Percentiles rank a stretch among this genome's conserved stretches.
Conservation (phyloP, 179 eudicot genomes). For the Vitellaria paradoxa region DNA sequence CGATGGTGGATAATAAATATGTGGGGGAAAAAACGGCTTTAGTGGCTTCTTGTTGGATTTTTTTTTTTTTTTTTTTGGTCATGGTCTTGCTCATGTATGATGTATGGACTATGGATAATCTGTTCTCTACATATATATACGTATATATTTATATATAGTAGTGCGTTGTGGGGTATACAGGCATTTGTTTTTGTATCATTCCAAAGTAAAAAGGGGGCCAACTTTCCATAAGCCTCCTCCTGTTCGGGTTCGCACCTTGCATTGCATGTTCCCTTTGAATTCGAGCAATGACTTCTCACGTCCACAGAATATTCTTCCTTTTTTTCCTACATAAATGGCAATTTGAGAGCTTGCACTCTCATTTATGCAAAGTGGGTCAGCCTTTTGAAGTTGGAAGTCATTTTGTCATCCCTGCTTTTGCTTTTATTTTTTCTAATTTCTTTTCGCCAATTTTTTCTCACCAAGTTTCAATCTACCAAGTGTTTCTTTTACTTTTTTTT, state of each 20-base stretch:
- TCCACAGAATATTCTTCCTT: slow-evolving; percentile 5
- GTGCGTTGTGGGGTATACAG: slow-evolving; percentile 12
- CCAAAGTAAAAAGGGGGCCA: slow-evolving; percentile 15
- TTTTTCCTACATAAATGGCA: neutral
- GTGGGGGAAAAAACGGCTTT: slow-evolving; percentile 9
- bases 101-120: neutral
- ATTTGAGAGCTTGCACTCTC: neutral
- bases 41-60: neutral
- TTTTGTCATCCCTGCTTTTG: neutral
- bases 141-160: too few species aligned
- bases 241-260: slow-evolving; percentile 2
- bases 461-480: too few species aligned
- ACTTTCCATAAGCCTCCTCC: slow-evolving; percentile 12
- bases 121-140: too few species aligned
- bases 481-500: too few species aligned
- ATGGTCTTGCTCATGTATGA: slow-evolving; percentile 10
- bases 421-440: too few species aligned
- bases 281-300: slow-evolving; percentile 15
- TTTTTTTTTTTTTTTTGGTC: slow-evolving; percentile 8
- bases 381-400: neutral
- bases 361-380: slow-evolving; percentile 1
- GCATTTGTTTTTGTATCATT: slow-evolving; percentile 7
- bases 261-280: slow-evolving; percentile 16
- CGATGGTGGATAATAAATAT: slow-evolving; percentile 13
- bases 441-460: too few species aligned